These are phyloP conservation scores for Trichoderma sp. DNA, from an alignment of 2,329 filamentous ascomycete species.

Conservation along the genomic window DNA sequence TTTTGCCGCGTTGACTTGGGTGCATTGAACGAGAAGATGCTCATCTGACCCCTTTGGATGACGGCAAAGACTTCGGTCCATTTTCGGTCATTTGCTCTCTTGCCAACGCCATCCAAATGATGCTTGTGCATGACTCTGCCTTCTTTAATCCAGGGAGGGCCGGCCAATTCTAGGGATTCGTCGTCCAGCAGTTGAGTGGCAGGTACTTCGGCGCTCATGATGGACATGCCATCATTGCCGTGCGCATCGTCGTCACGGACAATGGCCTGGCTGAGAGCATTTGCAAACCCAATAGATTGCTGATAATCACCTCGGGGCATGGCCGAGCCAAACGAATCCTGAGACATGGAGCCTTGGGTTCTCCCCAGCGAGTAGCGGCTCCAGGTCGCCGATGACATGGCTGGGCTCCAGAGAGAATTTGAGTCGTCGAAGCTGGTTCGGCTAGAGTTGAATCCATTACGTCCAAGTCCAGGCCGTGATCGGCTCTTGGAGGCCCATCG, in stretches of 20 bases:
- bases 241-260: constrained; percentile 79
- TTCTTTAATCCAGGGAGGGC: constrained; percentile 98
- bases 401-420: constrained; percentile 85
- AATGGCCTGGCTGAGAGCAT: constrained; percentile 92
- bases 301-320: constrained; percentile 80
- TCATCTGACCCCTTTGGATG: constrained; percentile 90
- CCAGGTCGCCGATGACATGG: constrained; percentile 85
- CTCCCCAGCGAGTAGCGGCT: constrained; percentile 91
- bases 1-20: constrained; percentile 73
- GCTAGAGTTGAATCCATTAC: constrained; percentile 82
- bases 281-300: constrained; percentile 95
- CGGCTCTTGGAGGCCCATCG: constrained; percentile 85
- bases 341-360: constrained; percentile 86
- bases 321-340: constrained; percentile 81
- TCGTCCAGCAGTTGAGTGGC: constrained; percentile 75
- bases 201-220: constrained; percentile 57
- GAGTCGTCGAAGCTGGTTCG: constrained; percentile 92
- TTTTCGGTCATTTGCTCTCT: constrained; percentile 88
- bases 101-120: constrained; percentile 85
- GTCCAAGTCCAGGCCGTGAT: constrained; percentile 70
- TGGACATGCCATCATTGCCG: constrained; percentile 47
- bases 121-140: constrained; percentile 95
- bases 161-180: constrained; percentile 84
- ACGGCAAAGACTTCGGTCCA: constrained; percentile 97
- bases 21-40: constrained; percentile 88